Evolutionary conservation across 164 flowering plant species (phyloP).

Genomic region (Stephania japonica): DNA sequence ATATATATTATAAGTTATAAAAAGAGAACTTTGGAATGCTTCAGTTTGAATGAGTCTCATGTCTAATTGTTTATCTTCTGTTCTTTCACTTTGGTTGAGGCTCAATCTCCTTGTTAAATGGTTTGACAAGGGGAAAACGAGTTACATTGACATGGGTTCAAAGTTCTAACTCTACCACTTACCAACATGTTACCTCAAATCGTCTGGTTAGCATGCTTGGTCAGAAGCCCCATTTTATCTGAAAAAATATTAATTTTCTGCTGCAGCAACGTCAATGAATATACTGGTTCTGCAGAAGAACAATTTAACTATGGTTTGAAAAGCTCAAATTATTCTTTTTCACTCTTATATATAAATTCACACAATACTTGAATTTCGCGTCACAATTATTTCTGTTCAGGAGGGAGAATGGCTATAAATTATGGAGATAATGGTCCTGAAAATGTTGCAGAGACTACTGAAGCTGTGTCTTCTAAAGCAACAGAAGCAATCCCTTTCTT

Average conservation of each 20-base stretch:
- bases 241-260: background rate
- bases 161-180: background rate
- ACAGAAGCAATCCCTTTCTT: slow-evolving; percentile 26
- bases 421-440: slow-evolving; percentile 23
- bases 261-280: background rate
- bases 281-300: background rate
- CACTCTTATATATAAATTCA: slow-evolving; percentile 7
- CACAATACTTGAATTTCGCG: background rate
- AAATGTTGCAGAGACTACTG: slow-evolving; percentile 48
- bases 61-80: background rate
- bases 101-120: background rate
- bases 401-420: slow-evolving; percentile 1
- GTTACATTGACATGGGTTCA: background rate
- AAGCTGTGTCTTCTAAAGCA: slow-evolving; percentile 56
- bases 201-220: background rate
- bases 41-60: background rate
- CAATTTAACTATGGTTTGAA: background rate
- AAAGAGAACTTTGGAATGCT: background rate
- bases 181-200: background rate
- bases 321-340: slow-evolving; percentile 3
- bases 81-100: background rate
- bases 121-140: background rate
- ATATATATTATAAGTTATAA: background rate
- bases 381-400: background rate
- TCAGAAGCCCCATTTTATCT: too few species aligned